Conservation (phyloP, 768 basidiomycete species). For the Tylopilus vinaceipallidus region DNA sequence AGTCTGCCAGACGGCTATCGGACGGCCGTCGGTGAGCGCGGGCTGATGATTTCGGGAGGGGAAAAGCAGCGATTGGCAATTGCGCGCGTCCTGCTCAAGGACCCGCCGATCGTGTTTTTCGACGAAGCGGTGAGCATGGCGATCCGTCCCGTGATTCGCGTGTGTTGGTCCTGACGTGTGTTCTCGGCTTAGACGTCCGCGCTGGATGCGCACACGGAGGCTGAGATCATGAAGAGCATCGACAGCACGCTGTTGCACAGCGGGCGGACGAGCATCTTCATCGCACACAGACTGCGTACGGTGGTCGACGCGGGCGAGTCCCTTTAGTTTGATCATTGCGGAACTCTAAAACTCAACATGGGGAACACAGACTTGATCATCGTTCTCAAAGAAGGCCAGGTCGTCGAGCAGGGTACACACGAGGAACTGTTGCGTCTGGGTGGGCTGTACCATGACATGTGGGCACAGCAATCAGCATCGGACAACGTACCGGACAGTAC, state of each 20-base stretch:
- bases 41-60: constrained; percentile 97
- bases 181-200: constrained; percentile 76
- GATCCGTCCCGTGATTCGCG: neutral
- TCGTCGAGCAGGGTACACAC: constrained; percentile 93
- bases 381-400: constrained; percentile 85
- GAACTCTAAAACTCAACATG: too few species aligned
- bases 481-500: constrained; percentile 20
- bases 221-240: constrained; percentile 93
- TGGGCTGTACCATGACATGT: constrained; percentile 80
- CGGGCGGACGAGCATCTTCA: constrained; percentile 90
- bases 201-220: constrained; percentile 91
- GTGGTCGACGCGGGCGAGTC: constrained; percentile 82
- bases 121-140: constrained; percentile 83
- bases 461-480: constrained; percentile 67
- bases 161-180: neutral
- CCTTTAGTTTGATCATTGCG: too few species aligned
- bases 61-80: constrained; percentile 98
- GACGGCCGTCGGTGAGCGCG: constrained; percentile 94
- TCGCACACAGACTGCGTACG: constrained; percentile 89
- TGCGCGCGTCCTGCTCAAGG: constrained; percentile 87
- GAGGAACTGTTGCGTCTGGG: constrained; percentile 72
- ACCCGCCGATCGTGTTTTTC: constrained; percentile 95
- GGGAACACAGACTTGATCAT: constrained; percentile 75
- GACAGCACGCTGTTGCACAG: constrained; percentile 74
- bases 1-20: constrained; percentile 81